phyloP scores from a whole-genome alignment of 352 stramenopile genomes.

The Phytophthora foliorum region DNA sequence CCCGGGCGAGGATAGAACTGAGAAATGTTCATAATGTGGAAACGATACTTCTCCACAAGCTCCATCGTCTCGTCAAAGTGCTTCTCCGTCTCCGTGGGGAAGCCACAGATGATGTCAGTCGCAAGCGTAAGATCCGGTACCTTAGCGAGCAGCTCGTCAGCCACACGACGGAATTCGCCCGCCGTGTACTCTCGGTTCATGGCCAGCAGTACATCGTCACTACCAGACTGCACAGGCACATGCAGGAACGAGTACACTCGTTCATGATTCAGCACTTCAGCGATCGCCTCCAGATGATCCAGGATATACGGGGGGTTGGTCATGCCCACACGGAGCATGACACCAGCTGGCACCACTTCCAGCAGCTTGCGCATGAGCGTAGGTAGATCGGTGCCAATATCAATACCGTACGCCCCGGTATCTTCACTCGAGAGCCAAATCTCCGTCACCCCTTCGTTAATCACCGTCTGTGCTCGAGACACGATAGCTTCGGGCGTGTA shows the following conservation, averaged over 20 bases:
- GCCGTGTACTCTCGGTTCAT: conserved; percentile 95
- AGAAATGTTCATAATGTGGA: conserved; percentile 95
- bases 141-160: conserved; percentile 76
- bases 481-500: conserved; percentile 89
- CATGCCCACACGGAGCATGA: conserved; percentile 95
- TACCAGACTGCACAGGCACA: conserved; percentile 93
- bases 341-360: conserved; percentile 65
- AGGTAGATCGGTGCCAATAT: conserved; percentile 86
- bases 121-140: conserved; percentile 89
- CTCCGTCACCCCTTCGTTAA: conserved; percentile 89
- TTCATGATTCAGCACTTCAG: conserved; percentile 81
- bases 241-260: conserved; percentile 93
- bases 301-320: conserved; percentile 95
- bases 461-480: conserved; percentile 66
- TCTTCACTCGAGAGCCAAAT: conserved; percentile 94
- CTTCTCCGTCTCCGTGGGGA: conserved; percentile 89
- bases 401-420: conserved; percentile 93
- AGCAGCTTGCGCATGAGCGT: conserved; percentile 77
- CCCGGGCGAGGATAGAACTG: conserved; percentile 94
- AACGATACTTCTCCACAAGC: conserved; percentile 89
- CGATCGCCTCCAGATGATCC: conserved; percentile 87
- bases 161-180: conserved; percentile 80
- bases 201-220: conserved; percentile 83
- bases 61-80: conserved; percentile 92
- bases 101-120: conserved; percentile 95